Evolutionary conservation across 164 flowering plant species (phyloP), one percentile per base, ranked within the genome.

Genomic region (Piper longum): DNA sequence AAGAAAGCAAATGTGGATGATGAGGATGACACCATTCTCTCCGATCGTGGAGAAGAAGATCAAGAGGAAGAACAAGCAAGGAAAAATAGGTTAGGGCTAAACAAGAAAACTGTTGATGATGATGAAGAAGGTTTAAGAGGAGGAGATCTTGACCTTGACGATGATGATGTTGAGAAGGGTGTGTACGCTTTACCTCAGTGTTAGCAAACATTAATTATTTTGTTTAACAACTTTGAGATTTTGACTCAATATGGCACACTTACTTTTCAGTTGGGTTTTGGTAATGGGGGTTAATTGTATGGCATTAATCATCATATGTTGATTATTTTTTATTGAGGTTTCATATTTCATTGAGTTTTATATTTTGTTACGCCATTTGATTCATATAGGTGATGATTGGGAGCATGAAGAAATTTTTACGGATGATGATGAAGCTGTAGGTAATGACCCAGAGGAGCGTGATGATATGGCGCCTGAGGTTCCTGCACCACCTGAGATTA

Each of bases 351-450:
- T 12, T 60, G 51, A 13, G 44, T 9, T 60, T 11, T 60, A 70
- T 19, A 26, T 26, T 26, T 26, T 26, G 36, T 26, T 26, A 26
- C 36, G 2, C 36, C 36, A 26, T 26, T 26, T 26, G 36, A 26
- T 26, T 26, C 36, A 26, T 26, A 13, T 67, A 90, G 98, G 98
- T 73, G 98, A 93, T 83, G 99, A 93, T 67, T 93, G 99, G 99
- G 97, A 93, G 83, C 99, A 93, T 81, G 99, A 90, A 72, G 97
- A 93, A 71, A 88, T 85, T 56, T 93, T 93, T 70, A 93, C 99
- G 12, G 99, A 93, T 80, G 97, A 93, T 73, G 99, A 93, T 85
- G 99, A 93, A 75, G 88, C 87, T 67, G 88, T 83, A 61, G 96
- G 80, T 55, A 82, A 73, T 76, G 85, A 88, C 77, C 89, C 95